A percentile compares a stretch with the other conserved stretches of the same genome.
These are phyloP conservation scores for Mycena olivaceomarginata DNA, from an alignment of 768 basidiomycete species.

Conservation along the genomic window DNA sequence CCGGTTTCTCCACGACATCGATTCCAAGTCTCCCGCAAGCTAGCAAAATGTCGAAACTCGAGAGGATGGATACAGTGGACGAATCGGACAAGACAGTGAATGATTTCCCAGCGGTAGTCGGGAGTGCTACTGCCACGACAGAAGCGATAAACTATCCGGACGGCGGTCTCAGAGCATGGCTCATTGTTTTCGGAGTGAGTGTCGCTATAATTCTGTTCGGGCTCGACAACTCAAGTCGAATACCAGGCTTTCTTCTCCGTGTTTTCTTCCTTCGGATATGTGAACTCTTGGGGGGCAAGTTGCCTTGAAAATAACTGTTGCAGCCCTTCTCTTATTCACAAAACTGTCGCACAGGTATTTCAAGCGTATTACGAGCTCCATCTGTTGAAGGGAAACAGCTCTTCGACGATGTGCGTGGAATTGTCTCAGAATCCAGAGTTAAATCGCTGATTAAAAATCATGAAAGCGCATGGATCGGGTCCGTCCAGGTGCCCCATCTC, in stretches of 20 bases:
- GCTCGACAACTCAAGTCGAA: background rate
- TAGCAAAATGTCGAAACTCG: background rate
- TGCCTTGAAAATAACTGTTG: background rate
- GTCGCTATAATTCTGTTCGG: background rate
- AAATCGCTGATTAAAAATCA: conserved; percentile 1
- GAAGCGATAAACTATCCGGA: conserved; percentile 54
- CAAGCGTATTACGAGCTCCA: conserved; percentile 82
- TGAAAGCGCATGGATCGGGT: conserved; percentile 88
- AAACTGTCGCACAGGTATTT: conserved; percentile 71
- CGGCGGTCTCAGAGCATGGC: conserved; percentile 64
- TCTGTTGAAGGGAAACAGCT: conserved; percentile 61
- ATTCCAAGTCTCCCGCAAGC: background rate
- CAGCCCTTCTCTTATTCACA: background rate
- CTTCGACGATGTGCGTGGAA: conserved; percentile 80
- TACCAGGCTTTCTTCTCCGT: conserved; percentile 35
- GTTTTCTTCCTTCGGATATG: conserved; percentile 73
- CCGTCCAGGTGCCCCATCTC: conserved; percentile 72
- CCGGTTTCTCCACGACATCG: background rate
- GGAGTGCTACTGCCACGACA: background rate
- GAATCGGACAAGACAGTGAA: background rate
- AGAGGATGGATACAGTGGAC: background rate
- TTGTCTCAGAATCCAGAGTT: conserved; percentile 37
- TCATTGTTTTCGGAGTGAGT: conserved; percentile 60
- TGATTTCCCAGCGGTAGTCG: background rate
- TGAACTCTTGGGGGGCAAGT: conserved; percentile 86